phyloP scores from a whole-genome alignment of 2,329 filamentous ascomycete genomes.

The Cladophialophora carrionii region DNA sequence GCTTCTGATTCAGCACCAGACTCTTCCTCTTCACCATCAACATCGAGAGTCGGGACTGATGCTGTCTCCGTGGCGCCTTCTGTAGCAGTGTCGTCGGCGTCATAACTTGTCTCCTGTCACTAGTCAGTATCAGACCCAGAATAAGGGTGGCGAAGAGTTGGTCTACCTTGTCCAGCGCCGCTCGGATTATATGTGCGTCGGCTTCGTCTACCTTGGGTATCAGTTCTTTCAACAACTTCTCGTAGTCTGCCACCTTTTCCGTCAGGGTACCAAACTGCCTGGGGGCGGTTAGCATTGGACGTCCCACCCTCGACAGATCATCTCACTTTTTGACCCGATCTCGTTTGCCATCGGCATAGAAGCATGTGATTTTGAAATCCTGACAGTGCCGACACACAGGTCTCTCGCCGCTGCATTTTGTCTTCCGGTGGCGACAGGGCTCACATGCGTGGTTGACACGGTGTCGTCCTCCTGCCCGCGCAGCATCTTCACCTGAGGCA shows the following conservation, averaged over 20 bases:
- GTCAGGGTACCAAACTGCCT: slow-evolving; percentile 48
- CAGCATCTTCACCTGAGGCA: slow-evolving; percentile 20
- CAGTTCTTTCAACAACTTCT: slow-evolving; percentile 46
- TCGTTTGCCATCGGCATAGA: slow-evolving; percentile 50
- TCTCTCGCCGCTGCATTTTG: slow-evolving; percentile 51
- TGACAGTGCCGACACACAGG: slow-evolving; percentile 49
- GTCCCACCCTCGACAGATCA: slow-evolving; percentile 7
- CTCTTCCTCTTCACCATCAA: slow-evolving; percentile 31
- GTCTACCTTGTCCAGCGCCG: slow-evolving; percentile 46
- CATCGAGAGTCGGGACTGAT: slow-evolving; percentile 35
- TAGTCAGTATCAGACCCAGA: slow-evolving; percentile 11
- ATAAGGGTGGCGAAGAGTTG: neutral
- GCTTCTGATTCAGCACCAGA: slow-evolving; percentile 37
- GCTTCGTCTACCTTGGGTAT: slow-evolving; percentile 42
- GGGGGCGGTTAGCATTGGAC: slow-evolving; percentile 13
- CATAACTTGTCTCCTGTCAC: slow-evolving; percentile 24
- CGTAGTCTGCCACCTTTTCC: slow-evolving; percentile 47
- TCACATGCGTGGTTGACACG: slow-evolving; percentile 47
- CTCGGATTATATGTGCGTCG: slow-evolving; percentile 44
- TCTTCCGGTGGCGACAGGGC: slow-evolving; percentile 49
- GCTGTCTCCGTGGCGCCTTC: slow-evolving; percentile 21
- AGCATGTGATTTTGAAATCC: slow-evolving; percentile 45
- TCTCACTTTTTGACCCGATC: slow-evolving; percentile 50
- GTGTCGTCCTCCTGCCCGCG: slow-evolving; percentile 33
- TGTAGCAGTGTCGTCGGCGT: slow-evolving; percentile 31